Conservation (phyloP, 2,329 filamentous ascomycete species). For the Helotiales sp. region DNA sequence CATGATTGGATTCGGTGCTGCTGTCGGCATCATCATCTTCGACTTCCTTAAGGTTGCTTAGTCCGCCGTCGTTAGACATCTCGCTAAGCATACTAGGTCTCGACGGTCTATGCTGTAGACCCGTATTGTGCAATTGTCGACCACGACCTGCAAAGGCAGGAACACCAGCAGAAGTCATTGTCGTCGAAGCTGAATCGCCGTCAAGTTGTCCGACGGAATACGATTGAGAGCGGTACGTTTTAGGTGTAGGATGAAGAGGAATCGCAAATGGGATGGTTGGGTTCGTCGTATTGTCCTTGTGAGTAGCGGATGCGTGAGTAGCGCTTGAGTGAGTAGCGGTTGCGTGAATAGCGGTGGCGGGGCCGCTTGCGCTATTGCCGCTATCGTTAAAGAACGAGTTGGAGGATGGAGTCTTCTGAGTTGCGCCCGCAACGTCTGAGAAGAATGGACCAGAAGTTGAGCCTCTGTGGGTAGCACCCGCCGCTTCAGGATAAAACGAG, state of each 20-base stretch:
- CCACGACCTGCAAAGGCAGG: slow-evolving; percentile 29
- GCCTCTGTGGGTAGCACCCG: neutral
- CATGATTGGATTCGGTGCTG: slow-evolving; percentile 54
- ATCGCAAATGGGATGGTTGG: slow-evolving; percentile 82
- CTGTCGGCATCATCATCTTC: slow-evolving; percentile 65
- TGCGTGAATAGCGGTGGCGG: too few species aligned
- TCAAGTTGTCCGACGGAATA: slow-evolving; percentile 94
- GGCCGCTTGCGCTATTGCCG: too few species aligned
- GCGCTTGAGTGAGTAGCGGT: too few species aligned
- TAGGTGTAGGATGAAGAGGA: slow-evolving; percentile 84
- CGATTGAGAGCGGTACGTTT: slow-evolving; percentile 92
- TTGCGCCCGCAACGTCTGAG: too few species aligned
- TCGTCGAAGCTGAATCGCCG: slow-evolving; percentile 50
- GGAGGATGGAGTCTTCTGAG: neutral
- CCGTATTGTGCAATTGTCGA: slow-evolving; percentile 57
- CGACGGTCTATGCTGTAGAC: slow-evolving; percentile 78
- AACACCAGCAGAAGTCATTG: slow-evolving; percentile 23
- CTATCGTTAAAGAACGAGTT: neutral
- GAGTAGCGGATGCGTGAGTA: too few species aligned
- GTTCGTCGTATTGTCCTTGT: slow-evolving; percentile 50
- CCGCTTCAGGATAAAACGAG: slow-evolving; percentile 45
- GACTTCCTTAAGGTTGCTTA: slow-evolving; percentile 70
- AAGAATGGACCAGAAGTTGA: neutral
- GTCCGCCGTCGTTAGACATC: slow-evolving; percentile 64
- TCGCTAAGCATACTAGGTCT: slow-evolving; percentile 75